Base-by-base conservation (phyloP, 805 yeast genomes). In the Ogataea thermomethanolica region DNA sequence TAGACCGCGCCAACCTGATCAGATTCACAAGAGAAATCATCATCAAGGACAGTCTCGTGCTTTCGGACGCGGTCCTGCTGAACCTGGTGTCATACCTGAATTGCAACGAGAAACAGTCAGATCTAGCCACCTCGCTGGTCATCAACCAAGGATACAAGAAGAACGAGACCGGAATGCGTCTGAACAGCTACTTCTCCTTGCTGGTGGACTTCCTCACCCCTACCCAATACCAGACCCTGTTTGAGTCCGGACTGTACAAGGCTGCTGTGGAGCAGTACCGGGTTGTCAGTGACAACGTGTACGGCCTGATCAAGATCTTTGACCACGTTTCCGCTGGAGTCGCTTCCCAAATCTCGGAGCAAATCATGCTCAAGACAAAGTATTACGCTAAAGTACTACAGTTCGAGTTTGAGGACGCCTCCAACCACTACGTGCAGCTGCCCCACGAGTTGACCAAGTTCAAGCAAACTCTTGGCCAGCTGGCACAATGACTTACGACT, bases 391-490 rank as follows among this genome's bases (percentile, higher is more conserved):
- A 55, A 33, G 59, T 61, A n/a, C 45, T 64, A 23, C 36, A 45
- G 17, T 61, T 43, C 32, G 69, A 64, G 48, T 59, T 64, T 32
- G 53, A 64, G 17, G 69, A 64, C 46, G 46, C 59, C 22, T 49
- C 59, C 33, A 64, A 64, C 41, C 59, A 57, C 41, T 64, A 64
- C 41, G 62, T 64, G 29, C 46, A 49, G 31, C 41, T 64, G 10
- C 68, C 68, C 9, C 41, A 33, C 2, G 66, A 63, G 37, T 45
- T 64, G 17, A 30, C 35, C 23, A 30, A 43, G 8, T 64, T 64
- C 44, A 64, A 59, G 39, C 35, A 37, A 4, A 35, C 45, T 3
- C 35, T 54, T 25, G 27, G 29, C 7, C 21, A 31, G 14, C 29
- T 37, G 27, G 40, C 29, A 12, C 28, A 25, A 27, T 35, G 33